Base-by-base conservation (phyloP, 352 stramenopile genomes). In the Nothophytophthora sp. region DNA sequence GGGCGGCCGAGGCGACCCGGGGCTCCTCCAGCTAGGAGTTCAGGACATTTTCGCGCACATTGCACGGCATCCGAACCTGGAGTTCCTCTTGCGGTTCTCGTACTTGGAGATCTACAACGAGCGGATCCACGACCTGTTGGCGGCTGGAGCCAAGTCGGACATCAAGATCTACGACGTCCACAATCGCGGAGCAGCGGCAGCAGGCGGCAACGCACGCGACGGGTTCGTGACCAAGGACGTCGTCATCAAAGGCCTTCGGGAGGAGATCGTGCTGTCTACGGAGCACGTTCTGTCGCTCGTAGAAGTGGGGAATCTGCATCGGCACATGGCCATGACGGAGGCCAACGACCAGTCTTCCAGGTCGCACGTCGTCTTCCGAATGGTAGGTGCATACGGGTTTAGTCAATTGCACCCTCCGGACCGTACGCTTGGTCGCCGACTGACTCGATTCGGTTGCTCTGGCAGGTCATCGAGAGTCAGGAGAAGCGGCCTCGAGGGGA, bases 91-190 rank as follows among this genome's bases (percentile, higher is more conserved):
- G 37, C 75, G 79, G 3, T 86, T 99, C 69, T 98, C 90, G 47
- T 99, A 98, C 66, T 73, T 99, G 19, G 96, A 99, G 70, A 97
- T 99, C 56, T 99, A 99, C 81, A 99, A 99, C 60, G 97, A 99
- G 50, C 78, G 97, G 29, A 88, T 99, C 18, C 98, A 97, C 59
- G 97, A 99, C 66, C 69, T 99, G n/a, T 72, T 99, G 8, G 82
- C 81, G 3, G 67, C 70, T 0, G 78, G 78, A 1, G 68, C 67
- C 28, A 78, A 76, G 49, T 76, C 73, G 11, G 77, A 90, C 25
- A 83, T 87, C 52, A 92, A 89, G 49, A 86, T 88, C 50, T 86
- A 79, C 33, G 86, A 89, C 50, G 76, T 84, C 27, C 68, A 70
- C 44, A 78, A 76, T 29, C 74, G 72, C 52, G 49, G 63, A 61